A percentile compares a stretch with the other conserved stretches of the same genome.
Conservation (phyloP, 2,329 filamentous ascomycete species). For the Verticillium isaacii region DNA sequence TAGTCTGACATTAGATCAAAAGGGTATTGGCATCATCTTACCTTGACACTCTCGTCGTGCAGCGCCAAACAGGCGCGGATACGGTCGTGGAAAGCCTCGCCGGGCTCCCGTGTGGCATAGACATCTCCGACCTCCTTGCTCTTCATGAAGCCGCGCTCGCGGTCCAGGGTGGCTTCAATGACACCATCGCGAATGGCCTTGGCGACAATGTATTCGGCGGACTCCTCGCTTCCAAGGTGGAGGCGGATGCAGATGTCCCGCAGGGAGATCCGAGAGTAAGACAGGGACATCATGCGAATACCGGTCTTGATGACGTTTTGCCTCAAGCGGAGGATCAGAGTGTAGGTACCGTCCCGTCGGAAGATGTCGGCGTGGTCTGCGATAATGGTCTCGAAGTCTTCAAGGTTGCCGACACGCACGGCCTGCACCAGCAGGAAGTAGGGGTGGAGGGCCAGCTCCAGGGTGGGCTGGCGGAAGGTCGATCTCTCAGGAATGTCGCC, state of each 20-base stretch:
- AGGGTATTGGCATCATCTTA: conserved; percentile 28
- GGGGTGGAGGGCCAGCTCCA: conserved; percentile 83
- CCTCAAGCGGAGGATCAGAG: conserved; percentile 85
- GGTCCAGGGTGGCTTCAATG: conserved; percentile 90
- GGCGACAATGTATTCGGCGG: conserved; percentile 97
- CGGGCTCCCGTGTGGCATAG: conserved; percentile 91
- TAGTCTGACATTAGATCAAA: conserved; percentile 19
- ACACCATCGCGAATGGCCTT: conserved; percentile 98
- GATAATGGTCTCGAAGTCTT: conserved; percentile 86
- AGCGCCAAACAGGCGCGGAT: conserved; percentile 87
- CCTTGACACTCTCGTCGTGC: conserved; percentile 98
- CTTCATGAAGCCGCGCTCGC: conserved; percentile 96
- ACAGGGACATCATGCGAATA: conserved; percentile 97
- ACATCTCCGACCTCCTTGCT: conserved; percentile 95
- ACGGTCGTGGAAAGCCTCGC: conserved; percentile 95
- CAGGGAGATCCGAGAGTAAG: conserved; percentile 94
- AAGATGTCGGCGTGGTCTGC: conserved; percentile 78
- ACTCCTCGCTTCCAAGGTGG: conserved; percentile 91
- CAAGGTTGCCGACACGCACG: conserved; percentile 91
- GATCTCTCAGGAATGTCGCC: conserved; percentile 95
- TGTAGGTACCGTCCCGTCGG: conserved; percentile 92
- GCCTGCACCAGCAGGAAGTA: conserved; percentile 94
- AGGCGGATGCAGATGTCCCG: conserved; percentile 96
- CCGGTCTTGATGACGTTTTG: conserved; percentile 99
- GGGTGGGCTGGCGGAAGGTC: conserved; percentile 82